These are phyloP conservation scores for Gnomoniopsis sp. DNA, from an alignment of 2,329 filamentous ascomycete genomes.

Conservation along the genomic window DNA sequence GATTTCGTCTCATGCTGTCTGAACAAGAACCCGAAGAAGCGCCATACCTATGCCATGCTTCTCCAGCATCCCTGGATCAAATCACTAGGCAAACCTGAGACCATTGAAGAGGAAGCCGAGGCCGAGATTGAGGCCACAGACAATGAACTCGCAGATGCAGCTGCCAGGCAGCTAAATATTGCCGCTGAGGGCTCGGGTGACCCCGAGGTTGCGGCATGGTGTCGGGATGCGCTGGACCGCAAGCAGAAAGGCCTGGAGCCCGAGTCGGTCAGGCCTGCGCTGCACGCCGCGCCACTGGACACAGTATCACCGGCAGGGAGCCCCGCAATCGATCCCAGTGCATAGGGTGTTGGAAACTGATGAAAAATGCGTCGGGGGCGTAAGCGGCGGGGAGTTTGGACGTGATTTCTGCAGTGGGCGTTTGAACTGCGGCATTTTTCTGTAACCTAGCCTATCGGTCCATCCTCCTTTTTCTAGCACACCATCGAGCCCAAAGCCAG, in stretches of 20 bases:
- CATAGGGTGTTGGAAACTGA: not conserved
- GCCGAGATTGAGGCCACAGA: slow-evolving; percentile 48
- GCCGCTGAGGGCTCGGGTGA: slow-evolving; percentile 54
- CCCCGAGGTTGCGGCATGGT: slow-evolving; percentile 83
- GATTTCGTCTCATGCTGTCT: slow-evolving; percentile 88
- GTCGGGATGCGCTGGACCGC: slow-evolving; percentile 65
- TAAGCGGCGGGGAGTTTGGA: not conserved
- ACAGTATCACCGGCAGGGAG: slow-evolving; percentile 56
- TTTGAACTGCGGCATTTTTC: not conserved
- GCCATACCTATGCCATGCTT: slow-evolving; percentile 91
- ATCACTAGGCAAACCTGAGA: slow-evolving; percentile 70
- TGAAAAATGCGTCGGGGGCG: not conserved
- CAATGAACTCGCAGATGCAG: slow-evolving; percentile 31
- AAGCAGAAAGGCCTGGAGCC: slow-evolving; percentile 53
- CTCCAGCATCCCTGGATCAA: slow-evolving; percentile 87
- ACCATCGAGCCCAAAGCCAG: not conserved
- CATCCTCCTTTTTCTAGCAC: not conserved
- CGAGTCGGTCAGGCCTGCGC: slow-evolving; percentile 61
- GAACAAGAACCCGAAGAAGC: slow-evolving; percentile 85
- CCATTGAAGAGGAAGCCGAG: slow-evolving; percentile 68
- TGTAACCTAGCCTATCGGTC: not conserved
- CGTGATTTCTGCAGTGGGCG: not conserved
- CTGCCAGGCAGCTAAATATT: slow-evolving; percentile 17
- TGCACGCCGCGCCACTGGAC: slow-evolving; percentile 85
- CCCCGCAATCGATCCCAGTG: slow-evolving; percentile 23